Evolutionary conservation across 106 monocot genomes (phyloP), one percentile per base, ranked within the genome.

Genomic region (Gastrodia elata): DNA sequence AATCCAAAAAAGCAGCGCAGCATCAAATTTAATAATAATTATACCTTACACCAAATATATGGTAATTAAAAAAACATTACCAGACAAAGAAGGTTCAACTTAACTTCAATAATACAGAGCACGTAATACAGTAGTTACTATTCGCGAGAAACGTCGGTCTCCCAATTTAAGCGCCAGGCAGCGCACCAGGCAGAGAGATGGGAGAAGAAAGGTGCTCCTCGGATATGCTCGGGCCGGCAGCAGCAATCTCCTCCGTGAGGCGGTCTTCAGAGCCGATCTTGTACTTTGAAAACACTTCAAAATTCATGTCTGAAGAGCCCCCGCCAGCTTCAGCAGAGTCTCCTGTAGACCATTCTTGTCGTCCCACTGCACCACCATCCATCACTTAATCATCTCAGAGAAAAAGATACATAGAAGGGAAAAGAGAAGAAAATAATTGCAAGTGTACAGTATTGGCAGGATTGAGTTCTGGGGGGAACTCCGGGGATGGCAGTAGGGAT

Each of bases 291-390:
- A 93, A 97, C 61, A 93, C 84, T 77, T 93, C 92, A 70, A 97
- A 97, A 78, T 97, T 97, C 68, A n/a, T 97, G 90, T 81, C 81
- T 93, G 86, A 97, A 97, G 41, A 97, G 74, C 18, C 84, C n/a
- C 86, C 15, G 77, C 97, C 25, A 97, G 86, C 86, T 90, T 97
- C 78, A 87, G 74, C 81, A 97, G 77, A 22, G 90, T 97, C 72
- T 93, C 93, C 41, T 91, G 73, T 38, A 90, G 88, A 0, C 72
- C 77, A 9, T 33, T 82, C 81, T 93, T 88, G 77, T 97, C 78
- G 61, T 73, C 73, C 97, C 97, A 97, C 92, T 96, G 82, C 28
- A 61, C 10, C 0, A 8, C 7, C 24, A 39, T n/a, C 68, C 38
- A 39, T 26, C 4, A 61, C 13, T 61, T 61, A 13, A 61, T 61